Evolutionary conservation across 169 alveolate species (phyloP), one percentile per base, ranked within the genome.

Genomic region (Plasmodium malariae): DNA sequence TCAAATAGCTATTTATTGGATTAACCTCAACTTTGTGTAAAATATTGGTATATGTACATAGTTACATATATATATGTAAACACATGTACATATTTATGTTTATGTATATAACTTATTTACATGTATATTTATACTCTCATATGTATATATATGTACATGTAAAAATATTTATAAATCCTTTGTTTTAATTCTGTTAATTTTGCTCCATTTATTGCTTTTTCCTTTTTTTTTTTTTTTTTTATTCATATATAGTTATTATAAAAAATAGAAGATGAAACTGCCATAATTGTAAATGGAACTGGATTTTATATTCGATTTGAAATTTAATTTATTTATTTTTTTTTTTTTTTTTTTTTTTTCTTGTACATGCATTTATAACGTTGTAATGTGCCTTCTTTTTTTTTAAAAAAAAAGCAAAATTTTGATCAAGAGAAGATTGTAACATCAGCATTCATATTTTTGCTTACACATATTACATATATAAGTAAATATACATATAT

Each of bases 1-100:
- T 71, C 49, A 71, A 51, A 49, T 48, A 71, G 54, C 24, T 71
- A 30, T 28, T 28, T 71, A n/a, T 71, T 49, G 14, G 21, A n/a
- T 5, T 5, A n/a, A 21, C 19, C 40, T 60, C 71, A 21, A 30
- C 5, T 30, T 17, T 55, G 12, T 55, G 28, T 9, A 21, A 60
- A 11, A n/a, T n/a, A 51, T 51, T 6, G 5, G 28, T 60, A 24
- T 26, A 60, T 60, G 9, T 60, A 30, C 40, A 59, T 30, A 60
- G 19, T 9, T 30, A 60, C 28, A 60, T 60, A 51, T 51, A n/a
- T 51, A n/a, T n/a, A 51, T 51, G 21, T 51, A 51, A 3, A 51
- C 14, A n/a, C 21, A n/a, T 51, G 14, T 51, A 51, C 21, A 51
- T n/a, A 51, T 51, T 6, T 51, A 19, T 11, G 62, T 51, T 7